phyloP scores from a whole-genome alignment of 768 basidiomycete species.

The Lactarius quietus region DNA sequence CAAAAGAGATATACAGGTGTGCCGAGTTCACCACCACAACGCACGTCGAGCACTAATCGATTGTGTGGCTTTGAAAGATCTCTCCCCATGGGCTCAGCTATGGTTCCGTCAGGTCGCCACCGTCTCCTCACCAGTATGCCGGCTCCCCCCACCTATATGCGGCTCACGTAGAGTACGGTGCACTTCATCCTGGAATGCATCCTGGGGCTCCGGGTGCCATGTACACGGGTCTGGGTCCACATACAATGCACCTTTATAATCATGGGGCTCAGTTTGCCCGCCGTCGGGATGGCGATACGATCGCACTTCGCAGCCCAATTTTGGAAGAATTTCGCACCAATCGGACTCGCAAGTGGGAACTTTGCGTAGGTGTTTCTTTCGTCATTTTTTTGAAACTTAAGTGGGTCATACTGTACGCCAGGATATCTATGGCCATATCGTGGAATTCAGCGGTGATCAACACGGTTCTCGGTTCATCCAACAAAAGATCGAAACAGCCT shows the following conservation, averaged over 20 bases:
- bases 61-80: slow-evolving; percentile 43
- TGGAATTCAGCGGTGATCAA: slow-evolving; percentile 93
- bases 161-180: slow-evolving; percentile 46
- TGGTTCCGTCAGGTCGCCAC: slow-evolving; percentile 40
- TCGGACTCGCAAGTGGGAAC: slow-evolving; percentile 76
- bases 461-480: slow-evolving; percentile 99
- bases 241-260: slow-evolving; percentile 24
- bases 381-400: background rate
- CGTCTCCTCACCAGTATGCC: slow-evolving; percentile 40
- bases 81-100: slow-evolving; percentile 41
- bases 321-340: slow-evolving; percentile 84
- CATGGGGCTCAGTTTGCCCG: slow-evolving; percentile 44
- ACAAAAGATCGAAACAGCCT: slow-evolving; percentile 72
- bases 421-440: slow-evolving; percentile 83
- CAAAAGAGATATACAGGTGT: slow-evolving; percentile 56
- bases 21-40: slow-evolving; percentile 11
- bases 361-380: slow-evolving; percentile 42
- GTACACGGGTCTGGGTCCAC: slow-evolving; percentile 37
- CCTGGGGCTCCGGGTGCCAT: slow-evolving; percentile 32
- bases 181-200: slow-evolving; percentile 42
- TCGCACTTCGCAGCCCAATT: slow-evolving; percentile 59
- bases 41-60: slow-evolving; percentile 37
- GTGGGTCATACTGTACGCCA: slow-evolving; percentile 33
- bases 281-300: slow-evolving; percentile 40
- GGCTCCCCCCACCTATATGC: slow-evolving; percentile 35